Percentiles rank a stretch among this genome's conserved stretches.
Conservation (phyloP, 73 alveolate genomes). For the Symbiodinium natans region DNA sequence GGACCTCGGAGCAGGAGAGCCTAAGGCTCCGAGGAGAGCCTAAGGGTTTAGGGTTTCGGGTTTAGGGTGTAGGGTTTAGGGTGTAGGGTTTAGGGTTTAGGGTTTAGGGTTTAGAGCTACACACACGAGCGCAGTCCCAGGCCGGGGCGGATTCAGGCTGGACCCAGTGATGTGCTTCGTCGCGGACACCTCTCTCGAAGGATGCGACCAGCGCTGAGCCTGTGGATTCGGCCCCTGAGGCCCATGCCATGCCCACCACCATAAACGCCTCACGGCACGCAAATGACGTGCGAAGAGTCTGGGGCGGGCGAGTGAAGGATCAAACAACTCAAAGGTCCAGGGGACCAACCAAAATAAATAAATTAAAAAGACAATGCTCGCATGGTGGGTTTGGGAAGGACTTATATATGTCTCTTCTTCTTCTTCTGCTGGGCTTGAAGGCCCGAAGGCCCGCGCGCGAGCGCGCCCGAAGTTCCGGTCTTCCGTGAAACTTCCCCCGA, state of each 20-base stretch:
- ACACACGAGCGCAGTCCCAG: neutral
- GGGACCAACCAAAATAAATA: too few species aligned
- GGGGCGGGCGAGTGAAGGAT: neutral
- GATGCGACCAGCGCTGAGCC: neutral
- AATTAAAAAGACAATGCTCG: too few species aligned
- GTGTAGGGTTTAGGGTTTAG: neutral
- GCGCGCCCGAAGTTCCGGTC: too few species aligned
- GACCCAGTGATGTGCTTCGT: conserved; percentile 72
- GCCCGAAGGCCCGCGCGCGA: too few species aligned
- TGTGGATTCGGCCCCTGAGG: neutral
- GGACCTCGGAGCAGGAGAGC: neutral
- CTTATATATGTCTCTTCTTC: too few species aligned
- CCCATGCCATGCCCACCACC: conserved; percentile 45
- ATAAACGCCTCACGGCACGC: conserved; percentile 23
- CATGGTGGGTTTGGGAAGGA: too few species aligned
- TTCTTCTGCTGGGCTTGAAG: too few species aligned
- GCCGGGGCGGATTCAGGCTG: conserved; percentile 57
- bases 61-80: neutral
- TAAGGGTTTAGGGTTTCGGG: neutral
- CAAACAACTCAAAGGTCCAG: too few species aligned
- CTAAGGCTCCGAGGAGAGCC: neutral
- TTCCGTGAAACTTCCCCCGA: too few species aligned
- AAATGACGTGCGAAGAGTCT: neutral
- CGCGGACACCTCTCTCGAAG: conserved; percentile 32
- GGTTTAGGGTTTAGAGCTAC: neutral